These are phyloP conservation scores for Simmondsia chinensis DNA, from an alignment of 148 eudicot species.

Conservation along the genomic window DNA sequence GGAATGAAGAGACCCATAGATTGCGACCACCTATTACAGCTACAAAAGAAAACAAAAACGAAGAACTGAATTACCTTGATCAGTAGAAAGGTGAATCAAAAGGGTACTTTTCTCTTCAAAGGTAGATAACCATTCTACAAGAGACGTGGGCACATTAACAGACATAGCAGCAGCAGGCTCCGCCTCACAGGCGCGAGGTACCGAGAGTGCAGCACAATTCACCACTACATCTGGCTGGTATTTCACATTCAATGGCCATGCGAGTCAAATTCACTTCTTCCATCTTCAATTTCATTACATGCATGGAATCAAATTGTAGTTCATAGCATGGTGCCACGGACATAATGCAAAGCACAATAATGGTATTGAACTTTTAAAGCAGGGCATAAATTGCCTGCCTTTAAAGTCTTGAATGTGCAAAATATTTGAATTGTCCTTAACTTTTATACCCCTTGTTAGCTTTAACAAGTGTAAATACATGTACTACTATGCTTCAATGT, in stretches of 20 bases:
- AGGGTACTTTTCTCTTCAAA: conserved; percentile 41
- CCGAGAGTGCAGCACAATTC: conserved; percentile 92
- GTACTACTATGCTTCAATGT: no score
- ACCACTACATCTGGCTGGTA: conserved; percentile 87
- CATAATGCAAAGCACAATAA: no score
- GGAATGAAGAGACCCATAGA: no score
- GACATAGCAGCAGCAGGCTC: conserved; percentile 82
- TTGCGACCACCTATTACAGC: background rate
- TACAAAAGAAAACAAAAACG: background rate
- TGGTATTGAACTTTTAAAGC: no score
- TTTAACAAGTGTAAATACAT: no score
- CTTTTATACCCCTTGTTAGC: no score
- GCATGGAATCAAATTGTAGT: background rate
- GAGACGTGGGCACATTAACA: conserved; percentile 73
- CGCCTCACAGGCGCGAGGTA: conserved; percentile 78
- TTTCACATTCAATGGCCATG: conserved; percentile 4
- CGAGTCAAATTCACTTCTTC: background rate
- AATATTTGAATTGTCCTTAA: no score
- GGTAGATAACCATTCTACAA: conserved; percentile 65
- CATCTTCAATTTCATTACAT: background rate
- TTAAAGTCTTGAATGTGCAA: no score
- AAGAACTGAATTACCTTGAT: conserved; percentile 53
- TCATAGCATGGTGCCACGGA: no score
- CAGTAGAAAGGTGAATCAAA: conserved; percentile 90
- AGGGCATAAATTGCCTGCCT: no score